phyloP scores from a whole-genome alignment of 176 grass and related monocot genomes.

The Rhynchospora breviuscula region DNA sequence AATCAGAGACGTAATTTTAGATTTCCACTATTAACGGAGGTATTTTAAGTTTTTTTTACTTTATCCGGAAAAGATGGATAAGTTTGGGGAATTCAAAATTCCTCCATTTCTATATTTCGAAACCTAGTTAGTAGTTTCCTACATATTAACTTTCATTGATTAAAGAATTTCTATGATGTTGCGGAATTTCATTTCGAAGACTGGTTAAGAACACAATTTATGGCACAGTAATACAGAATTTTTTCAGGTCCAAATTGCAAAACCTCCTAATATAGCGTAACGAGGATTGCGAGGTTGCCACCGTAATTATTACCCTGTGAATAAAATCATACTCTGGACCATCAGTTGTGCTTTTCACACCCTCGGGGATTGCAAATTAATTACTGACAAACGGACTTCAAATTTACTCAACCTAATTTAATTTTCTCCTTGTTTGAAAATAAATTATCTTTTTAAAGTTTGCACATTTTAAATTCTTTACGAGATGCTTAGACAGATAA shows the following conservation, averaged over 20 bases:
- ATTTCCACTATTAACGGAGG: too few relatives aligned
- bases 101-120: too few relatives aligned
- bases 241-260: neutral
- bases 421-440: neutral
- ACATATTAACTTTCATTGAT: too few relatives aligned
- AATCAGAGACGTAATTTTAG: too few relatives aligned
- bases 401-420: slow-evolving; percentile 21
- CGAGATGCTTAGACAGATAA: slow-evolving; percentile 15
- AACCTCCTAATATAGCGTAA: neutral
- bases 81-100: too few relatives aligned
- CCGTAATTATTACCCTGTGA: slow-evolving; percentile 7
- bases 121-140: too few relatives aligned
- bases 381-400: slow-evolving; percentile 14
- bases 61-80: too few relatives aligned
- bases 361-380: slow-evolving; percentile 21
- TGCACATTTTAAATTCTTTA: neutral
- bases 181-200: too few relatives aligned
- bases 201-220: too few relatives aligned
- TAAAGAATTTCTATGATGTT: too few relatives aligned
- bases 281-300: slow-evolving; percentile 16
- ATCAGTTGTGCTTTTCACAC: neutral
- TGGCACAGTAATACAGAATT: neutral
- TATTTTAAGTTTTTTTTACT: too few relatives aligned
- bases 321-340: slow-evolving; percentile 16
- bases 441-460: neutral